Conservation (phyloP, 371 early-diverging fungal species). For the Mucor plumbeus region DNA sequence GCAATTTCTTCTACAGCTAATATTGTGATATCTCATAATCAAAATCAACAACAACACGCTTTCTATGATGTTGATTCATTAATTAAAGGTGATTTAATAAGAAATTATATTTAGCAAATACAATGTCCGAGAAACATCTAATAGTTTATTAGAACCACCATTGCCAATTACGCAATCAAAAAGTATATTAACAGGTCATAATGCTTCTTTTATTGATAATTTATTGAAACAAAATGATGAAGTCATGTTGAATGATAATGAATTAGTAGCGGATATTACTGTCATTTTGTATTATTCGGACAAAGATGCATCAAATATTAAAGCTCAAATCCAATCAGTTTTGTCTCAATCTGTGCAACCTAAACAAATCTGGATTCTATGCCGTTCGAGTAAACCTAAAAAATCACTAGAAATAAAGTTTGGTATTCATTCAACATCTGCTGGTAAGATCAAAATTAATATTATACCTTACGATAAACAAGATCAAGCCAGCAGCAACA, state of each 20-base stretch:
- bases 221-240: not conserved
- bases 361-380: conserved; percentile 43
- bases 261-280: not conserved
- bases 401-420: conserved; percentile 16
- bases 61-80: conserved; percentile 1
- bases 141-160: not conserved
- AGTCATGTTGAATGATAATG: not conserved
- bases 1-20: not conserved
- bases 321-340: conserved; percentile 40
- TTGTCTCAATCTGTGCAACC: conserved; percentile 43
- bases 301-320: conserved; percentile 19
- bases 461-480: not conserved
- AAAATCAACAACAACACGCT: not conserved
- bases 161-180: not conserved
- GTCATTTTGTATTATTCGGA: not conserved
- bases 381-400: conserved; percentile 14
- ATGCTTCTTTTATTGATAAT: not conserved
- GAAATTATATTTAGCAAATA: not conserved
- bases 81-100: not conserved
- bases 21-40: not conserved
- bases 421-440: not conserved
- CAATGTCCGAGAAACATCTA: conserved; percentile 6
- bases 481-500: not conserved
- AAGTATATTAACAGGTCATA: not conserved
- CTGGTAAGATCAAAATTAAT: conserved; percentile 1